Evolutionary conservation across 768 basidiomycete species (phyloP).

Genomic region (Rhodotorula taiwanensis): DNA sequence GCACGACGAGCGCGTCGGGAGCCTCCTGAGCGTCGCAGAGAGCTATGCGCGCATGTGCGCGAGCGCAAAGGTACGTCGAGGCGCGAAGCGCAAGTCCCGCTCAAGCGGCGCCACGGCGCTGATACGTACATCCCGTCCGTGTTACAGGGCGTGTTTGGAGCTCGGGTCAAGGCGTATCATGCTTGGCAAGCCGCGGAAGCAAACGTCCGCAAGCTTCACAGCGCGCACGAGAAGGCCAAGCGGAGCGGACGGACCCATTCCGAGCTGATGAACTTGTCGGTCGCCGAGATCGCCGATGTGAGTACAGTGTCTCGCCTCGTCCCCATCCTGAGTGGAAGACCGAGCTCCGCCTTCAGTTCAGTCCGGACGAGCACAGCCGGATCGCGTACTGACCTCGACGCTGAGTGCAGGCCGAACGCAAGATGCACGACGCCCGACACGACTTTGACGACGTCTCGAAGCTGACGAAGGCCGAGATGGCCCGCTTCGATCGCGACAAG

Average conservation of each 20-base stretch:
- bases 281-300: conserved; percentile 75
- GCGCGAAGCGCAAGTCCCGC: too few relatives aligned
- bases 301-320: conserved; percentile 31
- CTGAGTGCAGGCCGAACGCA: conserved; percentile 80
- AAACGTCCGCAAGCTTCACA: conserved; percentile 64
- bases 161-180: conserved; percentile 74
- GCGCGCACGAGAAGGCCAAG: conserved; percentile 72
- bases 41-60: conserved; percentile 74
- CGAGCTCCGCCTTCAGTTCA: too few relatives aligned
- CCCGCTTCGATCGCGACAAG: conserved; percentile 84
- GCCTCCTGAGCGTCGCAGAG: conserved; percentile 73
- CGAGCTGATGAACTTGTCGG: conserved; percentile 65
- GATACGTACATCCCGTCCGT: too few relatives aligned
- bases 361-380: too few relatives aligned
- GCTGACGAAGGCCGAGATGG: conserved; percentile 79
- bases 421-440: conserved; percentile 69
- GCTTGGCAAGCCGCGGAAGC: conserved; percentile 73
- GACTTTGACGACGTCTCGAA: conserved; percentile 86
- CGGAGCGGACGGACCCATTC: conserved; percentile 64
- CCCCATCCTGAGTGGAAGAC: too few relatives aligned
- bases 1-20: conserved; percentile 61
- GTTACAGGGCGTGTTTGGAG: conserved; percentile 71
- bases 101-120: too few relatives aligned
- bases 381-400: too few relatives aligned
- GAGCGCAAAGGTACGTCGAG: conserved; percentile 28